Evolutionary conservation across 2,329 filamentous ascomycete genomes (phyloP), one percentile per base, ranked within the genome.

Genomic region (Botrytis medusae): DNA sequence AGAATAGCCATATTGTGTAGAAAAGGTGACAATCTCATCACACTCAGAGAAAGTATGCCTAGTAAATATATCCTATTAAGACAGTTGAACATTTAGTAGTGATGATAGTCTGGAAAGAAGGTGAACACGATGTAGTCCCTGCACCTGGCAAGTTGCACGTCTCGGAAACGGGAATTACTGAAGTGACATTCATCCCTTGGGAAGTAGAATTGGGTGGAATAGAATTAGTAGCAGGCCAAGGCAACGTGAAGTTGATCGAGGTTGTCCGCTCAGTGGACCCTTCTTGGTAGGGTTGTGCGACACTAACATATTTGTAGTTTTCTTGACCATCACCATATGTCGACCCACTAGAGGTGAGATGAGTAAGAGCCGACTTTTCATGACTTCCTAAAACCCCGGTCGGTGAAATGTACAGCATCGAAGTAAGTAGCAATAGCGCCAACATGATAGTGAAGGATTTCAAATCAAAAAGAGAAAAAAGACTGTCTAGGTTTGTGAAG

Each of bases 21-120:
- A 79, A 64, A 80, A 80, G 14, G 77, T 79, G 25, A 79, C 69
- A 29, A 71, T 78, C 69, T 78, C 74, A 44, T 72, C 57, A 57
- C 78, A 80, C n/a, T 78, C 76, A 7, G 63, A 78, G 37, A 79
- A 70, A 2, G 77, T 78, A 40, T 76, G 57, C 25, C 25, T 71
- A 14, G 69, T 71, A 5, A 75, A 77, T n/a, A 51, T 78, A 80
- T 40, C 76, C 77, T 32, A 73, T 77, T 20, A 80, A 62, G 14
- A 77, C 67, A 18, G 77, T 75, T 29, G 76, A 79, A 72, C 78
- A 80, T 34, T 72, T 46, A 37, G 75, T 72, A 1, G 75, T 76
- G 40, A 67, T 76, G 12, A 72, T 48, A 16, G 74, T 78, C 40
- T 75, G 63, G 34, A 74, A 74, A 16, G 72, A 73, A 20, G 74